Percentiles rank a stretch among this genome's conserved stretches.
Conservation (phyloP, 2,329 filamentous ascomycete species). For the Plenodomus lindquistii region DNA sequence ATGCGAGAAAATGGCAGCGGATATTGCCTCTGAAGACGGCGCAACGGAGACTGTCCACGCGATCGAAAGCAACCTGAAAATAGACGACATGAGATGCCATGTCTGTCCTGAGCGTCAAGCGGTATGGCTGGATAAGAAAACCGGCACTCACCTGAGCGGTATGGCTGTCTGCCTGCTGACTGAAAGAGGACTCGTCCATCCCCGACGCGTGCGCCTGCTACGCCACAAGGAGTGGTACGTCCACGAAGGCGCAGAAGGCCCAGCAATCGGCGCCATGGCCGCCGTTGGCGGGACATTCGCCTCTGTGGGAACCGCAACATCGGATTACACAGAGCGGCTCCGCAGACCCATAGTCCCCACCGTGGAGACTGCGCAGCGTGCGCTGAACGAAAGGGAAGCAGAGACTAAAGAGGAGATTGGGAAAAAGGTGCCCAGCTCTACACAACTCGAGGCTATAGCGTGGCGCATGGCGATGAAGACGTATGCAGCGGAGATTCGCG, state of each 20-base stretch:
- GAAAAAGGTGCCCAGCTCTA: background rate
- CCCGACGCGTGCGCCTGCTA: slow-evolving; percentile 18
- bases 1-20: slow-evolving; percentile 20
- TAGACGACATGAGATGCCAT: slow-evolving; percentile 24
- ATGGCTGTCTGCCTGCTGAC: slow-evolving; percentile 14
- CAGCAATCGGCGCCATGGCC: slow-evolving; percentile 12
- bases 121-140: slow-evolving; percentile 21
- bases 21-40: slow-evolving; percentile 22
- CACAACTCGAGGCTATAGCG: slow-evolving; percentile 15
- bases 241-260: slow-evolving; percentile 23
- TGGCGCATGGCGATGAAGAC: slow-evolving; percentile 21
- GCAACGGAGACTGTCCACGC: slow-evolving; percentile 12
- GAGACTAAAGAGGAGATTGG: background rate
- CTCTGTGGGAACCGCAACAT: slow-evolving; percentile 11
- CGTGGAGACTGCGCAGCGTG: background rate
- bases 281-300: slow-evolving; percentile 15
- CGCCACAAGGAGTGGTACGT: slow-evolving; percentile 26
- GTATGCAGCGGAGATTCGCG: slow-evolving; percentile 8
- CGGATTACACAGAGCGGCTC: slow-evolving; percentile 14
- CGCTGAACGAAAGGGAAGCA: background rate
- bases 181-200: slow-evolving; percentile 7
- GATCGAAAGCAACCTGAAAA: slow-evolving; percentile 12
- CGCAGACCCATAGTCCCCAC: background rate
- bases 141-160: slow-evolving; percentile 22
- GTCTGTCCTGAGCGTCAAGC: slow-evolving; percentile 23